Conservation (phyloP, 805 yeast genomes). For the Schwanniomyces yamadae region DNA sequence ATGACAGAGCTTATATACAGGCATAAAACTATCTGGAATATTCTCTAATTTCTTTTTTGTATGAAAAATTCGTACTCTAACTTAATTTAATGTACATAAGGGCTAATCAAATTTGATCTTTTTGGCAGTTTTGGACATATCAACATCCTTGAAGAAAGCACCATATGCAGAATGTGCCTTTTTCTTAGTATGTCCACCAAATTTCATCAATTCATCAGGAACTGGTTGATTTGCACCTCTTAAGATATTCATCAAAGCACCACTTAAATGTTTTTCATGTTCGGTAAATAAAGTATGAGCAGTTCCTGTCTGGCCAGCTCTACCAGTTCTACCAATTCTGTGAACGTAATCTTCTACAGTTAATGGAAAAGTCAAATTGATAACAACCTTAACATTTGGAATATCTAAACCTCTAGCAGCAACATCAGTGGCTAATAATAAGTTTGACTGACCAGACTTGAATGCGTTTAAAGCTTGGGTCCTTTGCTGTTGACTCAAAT, state of each 20-base stretch:
- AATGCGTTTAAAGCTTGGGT: constrained; percentile 82
- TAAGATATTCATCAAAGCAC: constrained; percentile 87
- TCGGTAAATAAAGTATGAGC: constrained; percentile 97
- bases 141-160: constrained; percentile 93
- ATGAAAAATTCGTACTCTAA: too few relatives aligned
- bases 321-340: constrained; percentile 96
- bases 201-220: constrained; percentile 90
- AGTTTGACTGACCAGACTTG: constrained; percentile 71
- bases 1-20: constrained; percentile 2
- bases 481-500: constrained; percentile 87
- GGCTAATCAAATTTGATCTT: constrained; percentile 76
- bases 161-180: constrained; percentile 98
- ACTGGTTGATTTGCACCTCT: constrained; percentile 94
- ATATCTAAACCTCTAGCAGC: constrained; percentile 98
- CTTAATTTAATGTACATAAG: constrained; percentile 1
- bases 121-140: constrained; percentile 77
- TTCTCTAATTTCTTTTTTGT: too few relatives aligned
- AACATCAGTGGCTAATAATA: constrained; percentile 94
- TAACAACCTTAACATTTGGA: constrained; percentile 94
- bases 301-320: constrained; percentile 93
- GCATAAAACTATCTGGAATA: background rate
- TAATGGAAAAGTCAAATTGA: constrained; percentile 92
- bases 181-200: constrained; percentile 97
- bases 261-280: constrained; percentile 93
- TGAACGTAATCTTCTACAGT: constrained; percentile 97